These are phyloP conservation scores for Suhomyces sp. DNA, from an alignment of 805 yeast species.

Conservation along the genomic window DNA sequence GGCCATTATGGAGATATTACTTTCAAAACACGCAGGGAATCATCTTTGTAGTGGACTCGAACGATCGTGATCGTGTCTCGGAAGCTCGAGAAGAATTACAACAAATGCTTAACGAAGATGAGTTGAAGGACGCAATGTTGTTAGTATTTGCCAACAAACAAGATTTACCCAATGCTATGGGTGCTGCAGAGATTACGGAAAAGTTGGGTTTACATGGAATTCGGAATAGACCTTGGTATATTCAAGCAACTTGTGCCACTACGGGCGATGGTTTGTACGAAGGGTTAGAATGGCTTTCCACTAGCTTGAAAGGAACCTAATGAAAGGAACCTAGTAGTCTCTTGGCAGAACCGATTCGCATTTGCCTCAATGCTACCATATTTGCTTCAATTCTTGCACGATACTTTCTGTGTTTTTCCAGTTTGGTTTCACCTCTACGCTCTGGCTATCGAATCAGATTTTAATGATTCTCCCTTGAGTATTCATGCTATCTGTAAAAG, in stretches of 20 bases:
- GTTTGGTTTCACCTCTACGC: too few relatives aligned
- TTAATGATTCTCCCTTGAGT: too few relatives aligned
- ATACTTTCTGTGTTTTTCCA: too few relatives aligned
- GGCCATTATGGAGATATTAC: conserved; percentile 47
- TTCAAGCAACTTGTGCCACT: conserved; percentile 98
- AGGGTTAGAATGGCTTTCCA: conserved; percentile 39
- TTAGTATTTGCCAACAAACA: conserved; percentile 44
- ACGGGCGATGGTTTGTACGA: conserved; percentile 56
- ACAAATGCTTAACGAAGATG: conserved; percentile 45
- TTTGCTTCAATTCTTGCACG: too few relatives aligned
- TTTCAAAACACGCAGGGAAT: conserved; percentile 45
- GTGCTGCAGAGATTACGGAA: conserved; percentile 44
- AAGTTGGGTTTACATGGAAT: conserved; percentile 64
- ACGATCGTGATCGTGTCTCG: conserved; percentile 43
- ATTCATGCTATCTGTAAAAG: too few relatives aligned
- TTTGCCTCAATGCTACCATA: too few relatives aligned
- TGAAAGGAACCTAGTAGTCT: too few relatives aligned
- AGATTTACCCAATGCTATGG: conserved; percentile 46
- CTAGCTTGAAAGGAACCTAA: conserved; percentile 29
- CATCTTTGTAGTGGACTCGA: conserved; percentile 43
- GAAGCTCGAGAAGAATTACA: conserved; percentile 45
- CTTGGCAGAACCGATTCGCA: too few relatives aligned
- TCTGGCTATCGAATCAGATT: too few relatives aligned
- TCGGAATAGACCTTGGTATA: conserved; percentile 99
- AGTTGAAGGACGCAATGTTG: conserved; percentile 41